Base-by-base conservation (phyloP, 352 stramenopile species). In the Globisporangium sylvaticum region DNA sequence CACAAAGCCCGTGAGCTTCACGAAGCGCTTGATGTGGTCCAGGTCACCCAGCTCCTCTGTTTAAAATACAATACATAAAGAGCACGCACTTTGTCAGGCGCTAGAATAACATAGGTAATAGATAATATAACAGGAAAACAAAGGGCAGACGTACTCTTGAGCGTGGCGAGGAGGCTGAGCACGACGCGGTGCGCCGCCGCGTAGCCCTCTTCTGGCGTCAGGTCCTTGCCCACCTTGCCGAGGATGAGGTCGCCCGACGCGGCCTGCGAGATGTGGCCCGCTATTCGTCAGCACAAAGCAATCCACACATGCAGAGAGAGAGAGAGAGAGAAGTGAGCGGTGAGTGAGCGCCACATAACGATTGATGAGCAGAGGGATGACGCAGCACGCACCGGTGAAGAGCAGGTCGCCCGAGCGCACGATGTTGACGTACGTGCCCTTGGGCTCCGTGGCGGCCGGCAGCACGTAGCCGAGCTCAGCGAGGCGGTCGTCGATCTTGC, bases 1-100 rank as follows among this genome's bases (percentile, higher is more conserved):
- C 9, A 98, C 92, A 77, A 98, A 98, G 37, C 94, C 94, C 48
- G 95, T 88, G 54, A 98, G 71, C 81, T 98, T 98, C 34, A 98
- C 90, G 56, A 98, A 78, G 65, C 89, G 79, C 69, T 83, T 92
- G 62, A 98, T 80, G 20, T 83, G 69, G 75, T 97, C 90, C 29
- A 98, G 75, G 71, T 97, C 89, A 14, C 87, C 87, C 4, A 91
- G 62, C 63, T 91, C 79, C 34, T 75, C 79, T 88, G 57, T 29
- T 14, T 18, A 34, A n/a, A 20, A 20, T 15, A 22, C 1, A 14
- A 29, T 58, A 39, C 15, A 8, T 0, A 4, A 14, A 18, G 12
- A 25, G 9, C 4, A 54, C 4, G 7, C n/a, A n/a, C 32, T 42
- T 29, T 1, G 3, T 29, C 18, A 50, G 20, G 2, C 34, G 34